These are phyloP conservation scores for Skeletonema costatum DNA, from an alignment of 108 stramenopile species.

Conservation along the genomic window DNA sequence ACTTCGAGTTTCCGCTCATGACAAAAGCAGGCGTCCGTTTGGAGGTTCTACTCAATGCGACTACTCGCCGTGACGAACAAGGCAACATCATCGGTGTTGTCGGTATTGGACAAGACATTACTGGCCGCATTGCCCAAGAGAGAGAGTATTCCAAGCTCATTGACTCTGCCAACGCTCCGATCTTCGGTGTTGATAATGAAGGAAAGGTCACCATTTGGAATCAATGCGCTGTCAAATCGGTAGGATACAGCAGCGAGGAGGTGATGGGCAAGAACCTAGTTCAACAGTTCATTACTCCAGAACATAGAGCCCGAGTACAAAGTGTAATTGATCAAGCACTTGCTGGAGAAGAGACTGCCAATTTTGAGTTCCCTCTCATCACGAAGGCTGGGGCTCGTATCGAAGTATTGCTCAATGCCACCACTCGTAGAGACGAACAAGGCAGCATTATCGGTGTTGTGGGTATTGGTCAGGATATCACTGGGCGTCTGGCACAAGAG, in stretches of 20 bases:
- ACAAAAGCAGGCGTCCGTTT: conserved; percentile 21
- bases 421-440: conserved; percentile 67
- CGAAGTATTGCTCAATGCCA: conserved; percentile 73
- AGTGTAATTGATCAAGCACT: conserved; percentile 8
- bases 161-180: too few relatives aligned
- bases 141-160: too few relatives aligned
- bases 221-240: too few relatives aligned
- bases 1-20: conserved; percentile 40
- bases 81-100: conserved; percentile 53
- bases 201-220: too few relatives aligned
- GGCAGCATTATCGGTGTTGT: conserved; percentile 72
- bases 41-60: conserved; percentile 74
- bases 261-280: too few relatives aligned
- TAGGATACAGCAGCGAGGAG: too few relatives aligned
- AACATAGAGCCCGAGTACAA: background rate
- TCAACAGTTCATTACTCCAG: too few relatives aligned
- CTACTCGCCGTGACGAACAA: conserved; percentile 66
- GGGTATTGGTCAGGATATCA: conserved; percentile 57
- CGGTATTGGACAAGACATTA: conserved; percentile 41
- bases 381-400: conserved; percentile 57
- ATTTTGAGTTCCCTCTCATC: too few relatives aligned
- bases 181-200: too few relatives aligned
- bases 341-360: conserved; percentile 53
- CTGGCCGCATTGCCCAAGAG: background rate
- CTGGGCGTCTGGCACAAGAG: conserved; percentile 47